Evolutionary conservation across 163 green algal species (phyloP).

Genomic region (Volvox carteri): DNA sequence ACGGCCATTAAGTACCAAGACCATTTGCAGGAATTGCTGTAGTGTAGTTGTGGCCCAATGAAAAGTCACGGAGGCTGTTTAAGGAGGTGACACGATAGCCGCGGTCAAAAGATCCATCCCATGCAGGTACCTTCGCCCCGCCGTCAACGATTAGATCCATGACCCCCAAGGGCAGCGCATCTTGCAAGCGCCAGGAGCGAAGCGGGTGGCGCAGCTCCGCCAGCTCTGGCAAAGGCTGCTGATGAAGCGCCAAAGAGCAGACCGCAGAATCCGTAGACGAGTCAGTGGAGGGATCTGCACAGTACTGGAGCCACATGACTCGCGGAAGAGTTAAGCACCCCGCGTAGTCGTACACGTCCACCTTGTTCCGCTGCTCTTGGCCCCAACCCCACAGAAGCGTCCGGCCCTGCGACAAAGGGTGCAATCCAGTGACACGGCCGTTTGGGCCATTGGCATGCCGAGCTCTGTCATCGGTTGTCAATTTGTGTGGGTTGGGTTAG

Average conservation of each 20-base stretch:
- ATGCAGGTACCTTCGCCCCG: conserved; percentile 17
- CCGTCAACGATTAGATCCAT: conserved; percentile 16
- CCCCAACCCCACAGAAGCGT: conserved; percentile 90
- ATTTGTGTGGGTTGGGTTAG: no score
- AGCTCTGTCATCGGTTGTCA: no score
- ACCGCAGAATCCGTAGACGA: not conserved
- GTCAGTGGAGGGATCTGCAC: not conserved
- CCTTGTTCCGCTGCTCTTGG: conserved; percentile 85
- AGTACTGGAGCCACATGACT: conserved; percentile 70
- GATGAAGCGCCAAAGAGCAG: conserved; percentile 43
- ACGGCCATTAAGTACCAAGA: no score
- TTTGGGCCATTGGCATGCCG: no score
- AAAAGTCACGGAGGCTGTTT: no score
- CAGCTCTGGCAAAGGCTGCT: conserved; percentile 79
- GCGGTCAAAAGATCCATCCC: no score
- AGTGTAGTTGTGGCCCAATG: no score
- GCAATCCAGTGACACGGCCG: no score
- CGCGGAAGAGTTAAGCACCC: conserved; percentile 88
- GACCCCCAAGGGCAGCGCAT: not conserved
- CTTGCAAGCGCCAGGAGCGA: not conserved
- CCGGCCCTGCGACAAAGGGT: conserved; percentile 78
- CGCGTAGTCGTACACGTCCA: conserved; percentile 80
- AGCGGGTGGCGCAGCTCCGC: conserved; percentile 44
- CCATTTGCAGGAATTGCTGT: no score
- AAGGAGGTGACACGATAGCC: no score